Percentiles rank a stretch among this genome's conserved stretches.
These are phyloP conservation scores for Agrocybe praecox DNA, from an alignment of 768 basidiomycete genomes.

Conservation along the genomic window DNA sequence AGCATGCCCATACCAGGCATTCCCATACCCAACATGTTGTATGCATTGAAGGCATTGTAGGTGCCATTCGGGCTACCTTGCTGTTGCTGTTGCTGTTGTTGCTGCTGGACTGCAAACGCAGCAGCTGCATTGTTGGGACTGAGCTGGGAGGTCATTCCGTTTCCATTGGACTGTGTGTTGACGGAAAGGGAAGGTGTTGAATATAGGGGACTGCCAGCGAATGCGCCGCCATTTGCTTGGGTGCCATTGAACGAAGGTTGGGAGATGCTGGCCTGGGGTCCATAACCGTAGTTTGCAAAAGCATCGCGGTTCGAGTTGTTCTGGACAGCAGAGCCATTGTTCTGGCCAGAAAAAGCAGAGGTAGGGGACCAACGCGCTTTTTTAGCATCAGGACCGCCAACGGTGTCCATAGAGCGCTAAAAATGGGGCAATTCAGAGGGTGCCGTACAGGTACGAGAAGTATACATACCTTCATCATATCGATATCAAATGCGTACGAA, in stretches of 20 bases:
- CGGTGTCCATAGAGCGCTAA: slow-evolving; percentile 86
- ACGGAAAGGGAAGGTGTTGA: slow-evolving; percentile 72
- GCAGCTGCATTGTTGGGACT: slow-evolving; percentile 69
- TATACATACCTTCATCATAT: slow-evolving; percentile 84
- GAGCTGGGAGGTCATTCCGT: slow-evolving; percentile 56
- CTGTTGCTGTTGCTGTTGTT: slow-evolving; percentile 43
- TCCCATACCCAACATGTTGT: slow-evolving; percentile 83
- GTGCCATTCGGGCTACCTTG: slow-evolving; percentile 49
- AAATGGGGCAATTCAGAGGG: slow-evolving; percentile 6
- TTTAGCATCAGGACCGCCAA: slow-evolving; percentile 83
- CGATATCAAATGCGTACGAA: slow-evolving; percentile 78
- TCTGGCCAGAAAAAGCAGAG: slow-evolving; percentile 44
- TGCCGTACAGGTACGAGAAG: slow-evolving; percentile 1
- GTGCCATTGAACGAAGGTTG: slow-evolving; percentile 57
- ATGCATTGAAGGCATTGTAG: slow-evolving; percentile 65
- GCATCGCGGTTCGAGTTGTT: slow-evolving; percentile 57
- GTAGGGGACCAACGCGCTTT: slow-evolving; percentile 90
- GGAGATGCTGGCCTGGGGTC: slow-evolving; percentile 66
- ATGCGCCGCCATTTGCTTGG: slow-evolving; percentile 44
- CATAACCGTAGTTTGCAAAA: slow-evolving; percentile 89
- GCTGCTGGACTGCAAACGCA: slow-evolving; percentile 49
- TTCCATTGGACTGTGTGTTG: slow-evolving; percentile 60
- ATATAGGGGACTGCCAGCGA: slow-evolving; percentile 65
- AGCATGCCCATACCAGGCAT: slow-evolving; percentile 75
- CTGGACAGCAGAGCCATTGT: slow-evolving; percentile 33